Evolutionary conservation across 495 filamentous ascomycete genomes (phyloP), one percentile per base, ranked within the genome.

Genomic region (Lasiosphaeria miniovina): DNA sequence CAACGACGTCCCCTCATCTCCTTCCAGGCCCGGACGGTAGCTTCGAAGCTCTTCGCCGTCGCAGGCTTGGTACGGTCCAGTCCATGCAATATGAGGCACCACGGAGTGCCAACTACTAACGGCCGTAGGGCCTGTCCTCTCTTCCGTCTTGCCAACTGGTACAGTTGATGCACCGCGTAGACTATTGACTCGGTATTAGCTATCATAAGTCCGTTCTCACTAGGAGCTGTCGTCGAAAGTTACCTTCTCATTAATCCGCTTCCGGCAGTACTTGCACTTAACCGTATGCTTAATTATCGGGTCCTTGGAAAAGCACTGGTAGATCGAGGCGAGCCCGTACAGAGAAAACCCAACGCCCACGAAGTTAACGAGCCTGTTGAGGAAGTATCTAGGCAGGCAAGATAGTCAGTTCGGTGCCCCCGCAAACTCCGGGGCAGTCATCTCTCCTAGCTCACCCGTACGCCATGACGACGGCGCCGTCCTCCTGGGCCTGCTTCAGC

Each of bases 81-180:
- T 1, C 11, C 34, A 36, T 12, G 17, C 5, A 52, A 52, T 6
- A 9, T 8, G 50, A 36, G 33, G 15, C 8, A 33, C 17, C 36
- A 4, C 32, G 33, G 35, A 6, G 34, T 9, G 48, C 55, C 46
- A 31, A 40, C 24, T 56, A 43, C 32, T 32, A 17, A n/a, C 48
- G 14, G 15, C 50, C 46, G 35, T 34, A 46, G 9, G 17, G 34
- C 52, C 54, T 50, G 36, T 89, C 85, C 68, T 91, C 88, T 62
- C 87, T 77, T n/a, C 87, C 88, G 74, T 91, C 88, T 63, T 85
- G 82, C 88, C 88, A 91, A 60, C 84, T 89, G 5, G 86, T 89
- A 67, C 88, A 91, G 61, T 90, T 86, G 15, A 87, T 67, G 69
- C 88, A 91, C 2, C 88, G 79, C 51, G 71, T 66, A 15, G 85